Percentiles rank a stretch among this genome's conserved stretches.
Evolutionary conservation across 2,329 filamentous ascomycete genomes (phyloP).

Genomic region (Fusarium pseudograminearum): DNA sequence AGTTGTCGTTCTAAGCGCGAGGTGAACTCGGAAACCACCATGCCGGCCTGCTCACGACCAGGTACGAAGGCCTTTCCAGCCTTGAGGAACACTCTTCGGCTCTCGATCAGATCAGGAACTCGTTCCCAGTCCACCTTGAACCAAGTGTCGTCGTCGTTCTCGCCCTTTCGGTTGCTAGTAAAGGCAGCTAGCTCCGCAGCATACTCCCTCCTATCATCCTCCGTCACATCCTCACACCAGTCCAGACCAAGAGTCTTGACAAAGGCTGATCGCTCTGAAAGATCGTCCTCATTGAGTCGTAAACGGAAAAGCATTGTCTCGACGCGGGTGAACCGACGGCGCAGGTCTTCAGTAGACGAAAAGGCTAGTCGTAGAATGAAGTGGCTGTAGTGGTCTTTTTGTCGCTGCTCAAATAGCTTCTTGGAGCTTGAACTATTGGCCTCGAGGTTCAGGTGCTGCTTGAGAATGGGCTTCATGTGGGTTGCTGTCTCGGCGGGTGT

Average conservation of each 20-base stretch:
- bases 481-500: conserved; percentile 81
- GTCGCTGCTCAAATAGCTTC: conserved; percentile 77
- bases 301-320: conserved; percentile 92
- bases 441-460: conserved; percentile 86
- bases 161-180: conserved; percentile 52
- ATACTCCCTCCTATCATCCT: conserved; percentile 79
- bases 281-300: conserved; percentile 81
- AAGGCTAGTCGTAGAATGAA: conserved; percentile 97
- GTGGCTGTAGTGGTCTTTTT: conserved; percentile 97
- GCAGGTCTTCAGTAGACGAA: conserved; percentile 88
- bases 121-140: conserved; percentile 97
- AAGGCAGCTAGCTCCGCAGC: conserved; percentile 70
- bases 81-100: conserved; percentile 79
- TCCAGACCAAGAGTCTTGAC: conserved; percentile 81
- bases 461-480: conserved; percentile 87
- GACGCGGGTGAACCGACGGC: conserved; percentile 84
- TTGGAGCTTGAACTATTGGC: conserved; percentile 74
- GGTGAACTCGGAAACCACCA: conserved; percentile 90
- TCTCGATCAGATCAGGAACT: conserved; percentile 90
- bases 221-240: conserved; percentile 89
- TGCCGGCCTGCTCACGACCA: conserved; percentile 83
- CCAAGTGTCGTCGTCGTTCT: conserved; percentile 82
- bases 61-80: conserved; percentile 93
- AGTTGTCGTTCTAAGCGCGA: conserved; percentile 82
- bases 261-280: conserved; percentile 78